Evolutionary conservation across 1,139 yeast species (phyloP), one percentile per base, ranked within the genome.

Genomic region (Kodamaea alishanica): DNA sequence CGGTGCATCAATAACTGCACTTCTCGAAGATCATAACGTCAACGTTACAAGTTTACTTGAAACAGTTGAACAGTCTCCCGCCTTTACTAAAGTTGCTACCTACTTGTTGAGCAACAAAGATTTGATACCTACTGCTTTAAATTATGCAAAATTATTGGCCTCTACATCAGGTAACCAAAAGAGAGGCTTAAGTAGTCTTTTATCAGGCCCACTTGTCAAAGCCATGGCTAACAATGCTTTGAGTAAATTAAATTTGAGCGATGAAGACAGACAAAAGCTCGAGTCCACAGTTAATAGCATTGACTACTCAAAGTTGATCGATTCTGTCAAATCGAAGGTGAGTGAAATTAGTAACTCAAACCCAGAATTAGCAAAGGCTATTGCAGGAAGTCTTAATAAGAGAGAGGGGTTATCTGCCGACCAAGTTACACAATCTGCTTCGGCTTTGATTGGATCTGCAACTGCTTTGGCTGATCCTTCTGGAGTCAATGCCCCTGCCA

Each of bases 101-200:
- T 45, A 51, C 11, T 49, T 61, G 27, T 51, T 59, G 28, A 50
- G 52, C 32, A 60, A 61, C 42, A 45, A 49, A 4, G 60, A 58
- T 30, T 47, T 54, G 32, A 44, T 45, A 8, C 44, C 52, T 8
- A 40, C 48, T 8, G 60, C 57, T 22, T 32, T 52, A 11, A 30
- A 36, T 6, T 44, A 49, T 28, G 65, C 64, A 29, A 49, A 54
- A 38, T 43, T 42, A 25, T 47, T 61, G 38, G 41, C 56, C 8
- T 35, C 41, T 6, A 37, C 39, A 26, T 36, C 30, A 29, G 20
- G 20, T 15, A 15, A 33, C 32, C 26, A 30, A 28, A 41, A 38
- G 35, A 39, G 44, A 30, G 44, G 38, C 37, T 29, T 41, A 6
- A 27, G 31, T 26, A 27, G 32, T 28, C 37, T 10, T 32, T 38